Evolutionary conservation across 1,139 yeast species (phyloP), one percentile per base, ranked within the genome.

Genomic region (Yamadazyma atmosphaerica): DNA sequence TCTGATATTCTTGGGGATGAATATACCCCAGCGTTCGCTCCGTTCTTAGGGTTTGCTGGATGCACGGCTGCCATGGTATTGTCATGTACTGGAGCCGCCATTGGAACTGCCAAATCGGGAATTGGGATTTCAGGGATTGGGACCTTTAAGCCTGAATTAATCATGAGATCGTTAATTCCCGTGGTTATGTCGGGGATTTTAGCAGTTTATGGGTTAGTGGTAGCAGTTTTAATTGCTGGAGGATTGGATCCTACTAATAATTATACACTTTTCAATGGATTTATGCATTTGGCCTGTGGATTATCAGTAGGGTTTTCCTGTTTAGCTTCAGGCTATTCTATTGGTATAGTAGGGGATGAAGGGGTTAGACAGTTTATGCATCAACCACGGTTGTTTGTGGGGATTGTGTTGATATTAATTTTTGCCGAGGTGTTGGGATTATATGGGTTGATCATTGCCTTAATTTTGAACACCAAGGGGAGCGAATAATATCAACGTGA

Each of bases 101-200:
- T 89, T 51, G 99, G 99, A 39, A 92, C 98, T 11, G 98, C 98
- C 49, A 94, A 94, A 68, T 87, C 96, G 33, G 99, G 99, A 44
- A 86, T 94, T 51, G 99, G 98, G 74, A 94, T 92, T 63, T 68
- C 92, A 21, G 94, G 94, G 75, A 83, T 85, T 45, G 92, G 92
- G 71, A 83, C 90, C 28, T 85, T 83, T 59, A 83, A 82, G 57
- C 94, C 94, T 16, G 92, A 85, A 56, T 68, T 85, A 51, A 84
- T 85, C 47, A 85, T 85, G 92, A 83, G 81, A 60, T 83, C 92
- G 9, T 70, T 85, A 43, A 86, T 92, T 52, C 98, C 98, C 14
- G 98, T 92, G 41, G 96, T 92, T 51, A 90, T 92, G 98, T 85
- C 95, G 50, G 98, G 98, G 82, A 94, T 92, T 58, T 73, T 92